Evolutionary conservation across 768 basidiomycete species (phyloP), one percentile per base, ranked within the genome.

Genomic region (Tubosaeta sp.): DNA sequence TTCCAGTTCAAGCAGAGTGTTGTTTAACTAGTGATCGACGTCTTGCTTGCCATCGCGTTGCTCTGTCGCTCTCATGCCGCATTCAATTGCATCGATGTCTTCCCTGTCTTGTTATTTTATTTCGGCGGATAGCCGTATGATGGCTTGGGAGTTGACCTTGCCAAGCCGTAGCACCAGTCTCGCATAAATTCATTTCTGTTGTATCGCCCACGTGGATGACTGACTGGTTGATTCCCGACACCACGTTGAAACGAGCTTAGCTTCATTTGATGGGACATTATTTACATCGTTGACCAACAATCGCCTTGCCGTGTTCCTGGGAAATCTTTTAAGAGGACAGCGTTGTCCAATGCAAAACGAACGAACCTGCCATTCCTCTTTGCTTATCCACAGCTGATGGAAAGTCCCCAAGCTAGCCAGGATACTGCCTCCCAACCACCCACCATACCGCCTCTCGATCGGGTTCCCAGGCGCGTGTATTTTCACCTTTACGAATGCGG

Each of bases 341-440:
- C 24, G 6, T 18, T 35, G 24, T 35, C 51, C 18, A 43, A 53
- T 41, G 24, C 2, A 8, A 49, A 55, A 46, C 10, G 11, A 42
- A 66, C 82, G 38, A 53, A 90, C 91, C 80, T 90, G 82, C 86
- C 90, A 94, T 61, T 95, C 93, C 67, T 94, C 92, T 62, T 76
- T 82, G 69, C 90, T 92, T 63, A 95, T 93, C 93, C 93, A 94
- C 44, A 94, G 74, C 59, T 95, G 95, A 66, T 99, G 96, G 79
- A 98, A 99, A 14, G 94, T 97, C 21, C 96, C 96, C 62, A 98
- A 71, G 63, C 90, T 93, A 1, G 89, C 94, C 42, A 98, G 75
- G 60, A 98, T 95, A 57, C 90, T 93, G 25, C 95, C 96, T 11
- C 96, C 96, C 7, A 99, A 73, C 96, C 96, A 99, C 18, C 88